Evolutionary conservation across 208 protist species (phyloP), one percentile per base, ranked within the genome.

Genomic region (Porcisia hertigi): DNA sequence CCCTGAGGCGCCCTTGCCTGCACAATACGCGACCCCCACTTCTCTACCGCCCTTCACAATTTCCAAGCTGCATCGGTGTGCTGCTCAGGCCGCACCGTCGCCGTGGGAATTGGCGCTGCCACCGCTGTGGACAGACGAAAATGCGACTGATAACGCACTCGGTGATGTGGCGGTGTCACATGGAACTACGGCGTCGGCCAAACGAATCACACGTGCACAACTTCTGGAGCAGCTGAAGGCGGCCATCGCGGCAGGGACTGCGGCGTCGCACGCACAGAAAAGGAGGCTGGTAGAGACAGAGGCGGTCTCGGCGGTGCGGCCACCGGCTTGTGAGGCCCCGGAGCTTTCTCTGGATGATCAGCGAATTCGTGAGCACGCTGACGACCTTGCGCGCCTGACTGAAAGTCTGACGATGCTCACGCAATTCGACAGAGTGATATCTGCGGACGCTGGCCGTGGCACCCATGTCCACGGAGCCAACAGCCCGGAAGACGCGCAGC

Each of bases 21-120:
- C 41, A 2, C 39, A 11, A 49, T 39, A 65, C 47, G 63, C n/a
- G 16, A 34, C 59, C 14, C 34, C 43, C 18, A 14, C n/a, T 20
- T 23, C 41, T 18, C 8, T 41, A 34, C 25, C 25, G 57, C 66
- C 25, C 7, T n/a, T n/a, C 0, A 30, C 30, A 25, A 14, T 18
- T 36, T 70, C 79, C 0, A 45, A 64, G 58, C 41, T 80, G 64
- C 34, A 65, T 69, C 69, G 55, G 2, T 30, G 67, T 25, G 57
- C 81, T 9, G 43, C 73, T 39, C 52, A 64, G 14, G 47, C 72
- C 6, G 36, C 36, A 45, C 70, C 73, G 11, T 92, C 86, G 4
- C 55, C 80, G 53, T 92, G 84, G 88, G 85, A 89, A 69, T n/a
- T 39, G 20, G 75, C 83, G 43, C 20, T 88, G 55, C n/a, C 66